A percentile compares a stretch with the other conserved stretches of the same genome.
These are phyloP conservation scores for Mycena haematopus DNA, from an alignment of 768 basidiomycete genomes.

Conservation along the genomic window DNA sequence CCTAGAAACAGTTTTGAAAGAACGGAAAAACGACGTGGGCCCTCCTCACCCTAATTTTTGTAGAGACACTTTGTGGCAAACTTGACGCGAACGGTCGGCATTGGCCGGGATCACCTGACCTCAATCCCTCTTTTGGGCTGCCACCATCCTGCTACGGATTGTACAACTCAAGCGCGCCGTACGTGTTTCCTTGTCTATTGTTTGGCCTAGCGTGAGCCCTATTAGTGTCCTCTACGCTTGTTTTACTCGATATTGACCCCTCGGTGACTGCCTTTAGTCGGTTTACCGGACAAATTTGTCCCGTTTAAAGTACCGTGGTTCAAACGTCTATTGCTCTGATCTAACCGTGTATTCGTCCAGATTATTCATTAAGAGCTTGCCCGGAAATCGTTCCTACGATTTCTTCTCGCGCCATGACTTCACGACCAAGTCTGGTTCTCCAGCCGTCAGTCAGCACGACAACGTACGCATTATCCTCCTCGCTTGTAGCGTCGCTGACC, in stretches of 20 bases:
- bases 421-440: constrained; percentile 72
- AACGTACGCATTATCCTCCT: constrained; percentile 56
- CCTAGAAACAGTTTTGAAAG: neutral
- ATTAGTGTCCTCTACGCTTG: neutral
- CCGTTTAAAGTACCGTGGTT: neutral
- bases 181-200: neutral
- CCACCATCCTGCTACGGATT: constrained; percentile 12
- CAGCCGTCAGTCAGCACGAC: constrained; percentile 87
- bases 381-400: neutral
- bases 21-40: no score
- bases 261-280: constrained; percentile 1
- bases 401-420: constrained; percentile 57
- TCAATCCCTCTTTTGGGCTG: constrained; percentile 6
- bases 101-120: neutral
- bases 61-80: no score
- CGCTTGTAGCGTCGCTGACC: constrained; percentile 33
- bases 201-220: neutral
- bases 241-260: neutral
- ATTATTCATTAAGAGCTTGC: constrained; percentile 12
- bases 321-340: constrained; percentile 6
- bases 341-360: constrained; percentile 12
- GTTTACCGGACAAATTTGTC: constrained; percentile 10
- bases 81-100: no score
- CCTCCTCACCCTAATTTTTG: no score
- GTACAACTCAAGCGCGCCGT: constrained; percentile 1